phyloP scores from a whole-genome alignment of 306 rosid genomes.

The Acacia acuminata region DNA sequence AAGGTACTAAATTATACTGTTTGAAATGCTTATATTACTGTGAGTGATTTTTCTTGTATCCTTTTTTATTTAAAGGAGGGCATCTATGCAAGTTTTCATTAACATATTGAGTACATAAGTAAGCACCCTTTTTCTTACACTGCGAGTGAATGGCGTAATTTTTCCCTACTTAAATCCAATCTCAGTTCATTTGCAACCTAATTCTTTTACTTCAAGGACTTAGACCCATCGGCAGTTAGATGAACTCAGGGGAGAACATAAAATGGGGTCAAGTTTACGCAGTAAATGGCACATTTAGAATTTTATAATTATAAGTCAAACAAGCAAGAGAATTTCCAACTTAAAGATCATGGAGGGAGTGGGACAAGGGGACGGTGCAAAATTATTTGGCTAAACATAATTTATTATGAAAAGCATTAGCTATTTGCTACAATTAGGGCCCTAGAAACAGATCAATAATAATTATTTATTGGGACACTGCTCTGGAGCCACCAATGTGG shows the following conservation, averaged over 20 bases:
- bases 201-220: neutral
- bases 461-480: neutral
- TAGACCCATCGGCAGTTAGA: neutral
- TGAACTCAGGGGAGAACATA: neutral
- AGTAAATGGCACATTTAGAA: neutral
- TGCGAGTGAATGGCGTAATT: too few relatives aligned
- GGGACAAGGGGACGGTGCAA: neutral
- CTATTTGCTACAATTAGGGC: neutral
- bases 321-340: slow-evolving; percentile 8
- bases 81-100: slow-evolving; percentile 5
- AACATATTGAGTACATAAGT: neutral
- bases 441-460: neutral
- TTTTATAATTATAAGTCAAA: neutral
- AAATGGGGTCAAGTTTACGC: neutral
- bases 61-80: neutral
- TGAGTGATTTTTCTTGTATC: neutral
- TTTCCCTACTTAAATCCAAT: too few relatives aligned
- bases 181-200: too few relatives aligned
- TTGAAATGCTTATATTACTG: slow-evolving; percentile 16
- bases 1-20: slow-evolving; percentile 52
- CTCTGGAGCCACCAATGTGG: neutral
- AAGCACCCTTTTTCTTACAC: neutral
- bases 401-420: neutral
- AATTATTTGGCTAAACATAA: neutral
- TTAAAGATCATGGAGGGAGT: neutral